Percentiles rank a stretch among this genome's conserved stretches.
phyloP scores from a whole-genome alignment of 2,329 filamentous ascomycete genomes.

The Dryadomyces quercivorus region DNA sequence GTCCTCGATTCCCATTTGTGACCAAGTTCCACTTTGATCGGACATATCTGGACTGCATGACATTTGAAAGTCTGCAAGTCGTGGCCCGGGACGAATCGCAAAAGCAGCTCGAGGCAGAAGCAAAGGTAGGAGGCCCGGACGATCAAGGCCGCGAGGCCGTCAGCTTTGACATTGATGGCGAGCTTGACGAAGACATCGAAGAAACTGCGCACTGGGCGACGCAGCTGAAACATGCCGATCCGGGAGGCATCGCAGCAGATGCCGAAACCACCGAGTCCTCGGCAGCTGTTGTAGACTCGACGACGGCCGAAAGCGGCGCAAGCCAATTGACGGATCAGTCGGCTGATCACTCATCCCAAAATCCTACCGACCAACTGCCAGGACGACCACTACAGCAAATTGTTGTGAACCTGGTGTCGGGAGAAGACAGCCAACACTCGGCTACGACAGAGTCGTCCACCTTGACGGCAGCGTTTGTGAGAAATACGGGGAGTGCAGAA shows the following conservation, averaged over 20 bases:
- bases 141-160: slow-evolving; percentile 15
- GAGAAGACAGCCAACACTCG: background rate
- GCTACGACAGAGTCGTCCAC: background rate
- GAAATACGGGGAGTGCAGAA: background rate
- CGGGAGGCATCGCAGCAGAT: slow-evolving; percentile 28
- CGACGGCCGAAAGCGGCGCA: slow-evolving; percentile 4
- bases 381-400: background rate
- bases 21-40: slow-evolving; percentile 70
- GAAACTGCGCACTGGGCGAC: slow-evolving; percentile 50
- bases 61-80: slow-evolving; percentile 57
- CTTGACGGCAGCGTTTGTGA: background rate
- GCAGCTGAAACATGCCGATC: slow-evolving; percentile 44
- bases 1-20: slow-evolving; percentile 64
- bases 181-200: slow-evolving; percentile 35
- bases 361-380: background rate
- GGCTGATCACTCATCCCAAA: background rate
- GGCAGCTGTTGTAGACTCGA: slow-evolving; percentile 1
- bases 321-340: background rate
- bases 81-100: slow-evolving; percentile 36
- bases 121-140: background rate
- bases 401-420: background rate
- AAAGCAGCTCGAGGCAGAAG: slow-evolving; percentile 1
- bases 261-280: slow-evolving; percentile 30
- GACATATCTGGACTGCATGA: slow-evolving; percentile 53
- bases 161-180: background rate